phyloP scores from a whole-genome alignment of 805 yeast species.

The Alloascoidea africana region DNA sequence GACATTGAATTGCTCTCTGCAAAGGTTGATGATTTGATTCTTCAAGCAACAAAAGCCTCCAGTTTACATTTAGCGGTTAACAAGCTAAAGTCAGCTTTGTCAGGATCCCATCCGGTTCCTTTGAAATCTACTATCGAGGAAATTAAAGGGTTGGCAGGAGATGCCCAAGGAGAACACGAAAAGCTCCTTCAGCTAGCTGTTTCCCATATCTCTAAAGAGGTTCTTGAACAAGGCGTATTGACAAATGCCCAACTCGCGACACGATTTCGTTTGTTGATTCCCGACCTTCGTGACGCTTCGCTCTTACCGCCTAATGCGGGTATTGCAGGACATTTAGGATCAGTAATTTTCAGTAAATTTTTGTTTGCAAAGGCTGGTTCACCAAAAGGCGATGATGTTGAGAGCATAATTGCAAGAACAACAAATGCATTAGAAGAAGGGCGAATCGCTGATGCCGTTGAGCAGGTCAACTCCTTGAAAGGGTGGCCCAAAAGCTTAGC shows the following conservation, averaged over 20 bases:
- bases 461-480: constrained; percentile 75
- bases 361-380: constrained; percentile 67
- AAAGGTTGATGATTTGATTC: constrained; percentile 22
- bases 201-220: constrained; percentile 28
- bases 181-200: constrained; percentile 35
- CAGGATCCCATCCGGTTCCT: constrained; percentile 21
- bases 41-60: constrained; percentile 23
- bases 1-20: constrained; percentile 27
- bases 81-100: constrained; percentile 25
- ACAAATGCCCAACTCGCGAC: constrained; percentile 65
- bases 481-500: constrained; percentile 91
- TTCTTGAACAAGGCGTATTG: constrained; percentile 40
- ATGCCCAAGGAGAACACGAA: too few species aligned
- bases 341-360: constrained; percentile 60
- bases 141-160: constrained; percentile 25
- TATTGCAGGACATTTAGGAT: constrained; percentile 77
- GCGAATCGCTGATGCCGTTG: constrained; percentile 76
- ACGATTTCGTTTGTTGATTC: constrained; percentile 67
- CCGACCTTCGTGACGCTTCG: constrained; percentile 80
- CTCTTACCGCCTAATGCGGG: constrained; percentile 94
- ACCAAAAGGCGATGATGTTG: constrained; percentile 74
- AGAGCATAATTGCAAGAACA: constrained; percentile 78
- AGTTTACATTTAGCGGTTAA: constrained; percentile 28
- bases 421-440: constrained; percentile 60
- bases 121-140: constrained; percentile 18